These are phyloP conservation scores for Sporothrix brunneoviolacea DNA, from an alignment of 2,329 filamentous ascomycete genomes.

Conservation along the genomic window DNA sequence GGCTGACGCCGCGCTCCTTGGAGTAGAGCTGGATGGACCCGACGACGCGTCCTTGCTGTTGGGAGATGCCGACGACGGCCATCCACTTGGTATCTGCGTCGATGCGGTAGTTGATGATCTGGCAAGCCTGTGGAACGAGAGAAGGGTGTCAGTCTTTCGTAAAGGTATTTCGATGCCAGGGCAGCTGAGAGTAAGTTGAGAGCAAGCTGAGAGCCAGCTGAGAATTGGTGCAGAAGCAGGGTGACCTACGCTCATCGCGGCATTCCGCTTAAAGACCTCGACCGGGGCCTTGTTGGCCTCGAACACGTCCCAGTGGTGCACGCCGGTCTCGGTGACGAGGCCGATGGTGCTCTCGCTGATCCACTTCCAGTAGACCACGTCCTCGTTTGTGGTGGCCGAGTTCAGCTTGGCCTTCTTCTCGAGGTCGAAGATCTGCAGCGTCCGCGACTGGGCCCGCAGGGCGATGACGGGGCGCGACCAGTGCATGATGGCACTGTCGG, in stretches of 20 bases:
- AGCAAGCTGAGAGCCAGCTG: background rate
- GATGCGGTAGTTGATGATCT: slow-evolving; percentile 99
- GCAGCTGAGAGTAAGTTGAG: background rate
- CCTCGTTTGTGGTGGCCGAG: slow-evolving; percentile 92
- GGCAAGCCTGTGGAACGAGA: slow-evolving; percentile 60
- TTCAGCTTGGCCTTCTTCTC: slow-evolving; percentile 91
- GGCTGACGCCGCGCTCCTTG: slow-evolving; percentile 90
- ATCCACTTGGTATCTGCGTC: slow-evolving; percentile 97
- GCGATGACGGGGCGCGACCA: slow-evolving; percentile 95
- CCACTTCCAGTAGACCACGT: slow-evolving; percentile 99
- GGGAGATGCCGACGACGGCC: slow-evolving; percentile 92
- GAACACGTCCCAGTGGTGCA: slow-evolving; percentile 98
- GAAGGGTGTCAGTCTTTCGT: too few species aligned
- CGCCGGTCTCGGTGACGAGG: slow-evolving; percentile 80
- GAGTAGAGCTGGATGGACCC: slow-evolving; percentile 98
- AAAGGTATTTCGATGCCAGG: too few species aligned
- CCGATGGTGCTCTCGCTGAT: slow-evolving; percentile 84
- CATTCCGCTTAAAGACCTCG: slow-evolving; percentile 92
- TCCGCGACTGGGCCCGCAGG: slow-evolving; percentile 87
- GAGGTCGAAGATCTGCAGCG: slow-evolving; percentile 96
- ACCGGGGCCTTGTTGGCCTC: slow-evolving; percentile 73
- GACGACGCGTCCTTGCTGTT: slow-evolving; percentile 86
- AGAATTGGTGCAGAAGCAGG: slow-evolving; percentile 12
- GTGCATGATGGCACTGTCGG: slow-evolving; percentile 99
- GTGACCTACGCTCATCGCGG: slow-evolving; percentile 77